Evolutionary conservation across 495 filamentous ascomycete species (phyloP), one percentile per base, ranked within the genome.

Genomic region (Ramalina intermedia): DNA sequence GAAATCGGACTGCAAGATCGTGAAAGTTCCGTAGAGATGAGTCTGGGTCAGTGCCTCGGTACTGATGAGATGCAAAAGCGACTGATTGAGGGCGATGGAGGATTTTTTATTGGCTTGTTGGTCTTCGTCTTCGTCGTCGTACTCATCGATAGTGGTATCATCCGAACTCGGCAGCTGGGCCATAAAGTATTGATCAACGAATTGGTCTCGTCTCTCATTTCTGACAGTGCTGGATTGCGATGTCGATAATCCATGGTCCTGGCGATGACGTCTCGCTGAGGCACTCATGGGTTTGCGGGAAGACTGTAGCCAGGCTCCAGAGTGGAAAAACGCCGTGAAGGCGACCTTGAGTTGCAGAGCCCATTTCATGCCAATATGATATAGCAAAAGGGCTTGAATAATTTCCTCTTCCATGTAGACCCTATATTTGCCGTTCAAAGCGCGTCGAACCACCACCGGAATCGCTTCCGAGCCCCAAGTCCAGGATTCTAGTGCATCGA

Each of bases 391-490:
- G 2, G 76, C 74, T 54, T 79, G 72, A 5, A 80, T 59, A 4
- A 80, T 62, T 39, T 80, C 78, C 43, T 79, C 75, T 35, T 80
- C 72, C 68, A 79, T 76, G 57, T 68, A 71, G 18, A 81, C 63
- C 26, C 67, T 65, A 44, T 72, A 75, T 39, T 66, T 63, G 3
- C 75, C 74, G 48, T 72, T 77, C 6, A 79, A 55, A 43, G 75
- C 67, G 21, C 74, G 67, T 13, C 72, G 63, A 47, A 75, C 70
- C 51, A 76, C 71, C 4, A 80, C 58, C 0, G 65, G 61, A 5
- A 80, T 58, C 1, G 63, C 65, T 5, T 67, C 63, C 0, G 64
- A 58, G 1, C 69, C 74, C 76, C 75, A 81, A 18, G 71, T 66
- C 78, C 78, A 82, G 12, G 65, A 66, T 6, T 66, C 54, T 12